A percentile compares a stretch with the other conserved stretches of the same genome.
Conservation (phyloP, 768 basidiomycete genomes). For the Amyloporia xantha region DNA sequence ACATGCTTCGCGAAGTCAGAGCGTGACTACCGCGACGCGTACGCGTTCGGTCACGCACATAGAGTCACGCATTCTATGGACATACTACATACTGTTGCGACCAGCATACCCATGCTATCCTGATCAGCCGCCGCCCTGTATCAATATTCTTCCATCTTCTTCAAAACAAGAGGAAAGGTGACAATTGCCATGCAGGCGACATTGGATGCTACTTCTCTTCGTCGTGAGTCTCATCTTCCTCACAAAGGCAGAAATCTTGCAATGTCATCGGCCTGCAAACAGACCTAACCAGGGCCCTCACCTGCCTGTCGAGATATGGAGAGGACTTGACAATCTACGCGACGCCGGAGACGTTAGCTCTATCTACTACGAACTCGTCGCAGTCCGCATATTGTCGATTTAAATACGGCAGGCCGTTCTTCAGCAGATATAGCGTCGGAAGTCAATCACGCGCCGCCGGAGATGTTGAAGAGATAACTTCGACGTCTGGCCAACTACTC, state of each 20-base stretch:
- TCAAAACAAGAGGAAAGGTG: no score
- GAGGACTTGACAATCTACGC: slow-evolving; percentile 73
- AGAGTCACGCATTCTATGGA: no score
- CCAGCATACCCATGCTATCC: no score
- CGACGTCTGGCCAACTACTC: slow-evolving; percentile 59
- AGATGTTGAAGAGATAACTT: slow-evolving; percentile 31
- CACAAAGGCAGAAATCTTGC: neutral
- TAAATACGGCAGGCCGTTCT: slow-evolving; percentile 62
- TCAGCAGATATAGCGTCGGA: slow-evolving; percentile 55
- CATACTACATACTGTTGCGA: no score
- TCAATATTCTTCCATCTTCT: no score
- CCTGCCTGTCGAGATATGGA: slow-evolving; percentile 76
- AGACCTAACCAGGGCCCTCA: slow-evolving; percentile 73
- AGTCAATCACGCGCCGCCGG: slow-evolving; percentile 14
- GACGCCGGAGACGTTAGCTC: slow-evolving; percentile 47
- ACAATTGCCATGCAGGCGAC: slow-evolving; percentile 69
- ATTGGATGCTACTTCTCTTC: slow-evolving; percentile 50
- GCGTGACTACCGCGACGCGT: no score
- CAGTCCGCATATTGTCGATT: slow-evolving; percentile 80
- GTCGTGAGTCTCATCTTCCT: slow-evolving; percentile 28
- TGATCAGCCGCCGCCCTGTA: no score
- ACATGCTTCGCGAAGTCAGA: no score
- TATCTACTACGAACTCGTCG: slow-evolving; percentile 75
- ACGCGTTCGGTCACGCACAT: no score
- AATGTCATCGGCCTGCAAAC: neutral